Evolutionary conservation across 1,139 yeast species (phyloP), one percentile per base, ranked within the genome.

Genomic region (Candida sp.): DNA sequence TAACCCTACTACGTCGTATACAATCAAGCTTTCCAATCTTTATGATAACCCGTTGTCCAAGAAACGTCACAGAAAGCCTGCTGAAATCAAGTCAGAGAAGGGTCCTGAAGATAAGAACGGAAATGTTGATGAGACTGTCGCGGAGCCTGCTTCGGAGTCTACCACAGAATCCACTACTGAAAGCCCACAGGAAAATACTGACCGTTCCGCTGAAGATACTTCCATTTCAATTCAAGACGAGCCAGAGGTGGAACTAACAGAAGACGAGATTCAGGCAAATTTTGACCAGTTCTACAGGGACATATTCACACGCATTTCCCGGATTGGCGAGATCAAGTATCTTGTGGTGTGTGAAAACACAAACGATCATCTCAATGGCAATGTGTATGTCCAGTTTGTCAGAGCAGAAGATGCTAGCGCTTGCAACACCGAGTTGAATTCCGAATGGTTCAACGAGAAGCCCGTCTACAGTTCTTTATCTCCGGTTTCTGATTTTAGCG

Each of bases 381-480:
- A 91, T 63, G 96, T 91, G 0, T 90, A 90, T 65, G 84, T 88
- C 17, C 77, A 81, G 52, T 92, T 84, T 65, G 66, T 70, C 42
- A 69, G 75, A 37, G 79, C 78, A 38, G 79, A 77, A 7, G 83
- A 80, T 43, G 97, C 98, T 0, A 74, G 73, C 43, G 68, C 67
- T 46, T 94, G 93, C 0, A 77, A 81, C 44, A 78, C 80, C 44
- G 74, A 71, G 47, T 80, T 92, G 61, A 90, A 90, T 63, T 81
- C 84, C 44, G 81, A 96, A 53, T 93, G 98, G 98, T 93, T 84
- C 63, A 84, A 84, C 50, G 85, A 84, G 7, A 72, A 86, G 52
- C 98, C 98, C 0, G 85, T 93, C 0, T 89, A 86, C 66, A 85
- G 93, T 62, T 96, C 90, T 60, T 73, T 90, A 42, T 83, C 92